phyloP scores from a whole-genome alignment of 352 stramenopile species.

The Thalassiosira hispida region DNA sequence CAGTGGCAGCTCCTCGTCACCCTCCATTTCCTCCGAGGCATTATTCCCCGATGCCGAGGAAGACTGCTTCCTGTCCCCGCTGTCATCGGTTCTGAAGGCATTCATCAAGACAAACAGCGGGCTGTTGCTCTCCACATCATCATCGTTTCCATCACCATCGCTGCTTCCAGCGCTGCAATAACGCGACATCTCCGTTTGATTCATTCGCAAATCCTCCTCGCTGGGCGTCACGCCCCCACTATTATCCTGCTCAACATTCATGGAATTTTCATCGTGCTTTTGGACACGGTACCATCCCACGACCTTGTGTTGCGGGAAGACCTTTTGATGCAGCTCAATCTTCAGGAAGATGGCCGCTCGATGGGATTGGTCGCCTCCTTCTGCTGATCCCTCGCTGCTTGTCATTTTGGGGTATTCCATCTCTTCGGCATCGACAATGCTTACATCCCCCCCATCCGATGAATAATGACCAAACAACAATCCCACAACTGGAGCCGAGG shows the following conservation, averaged over 20 bases:
- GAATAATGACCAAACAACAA: conserved; percentile 91
- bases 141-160: conserved; percentile 1
- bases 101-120: conserved; percentile 65
- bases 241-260: conserved; percentile 8
- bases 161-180: conserved; percentile 23
- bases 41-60: background rate
- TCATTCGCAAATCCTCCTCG: conserved; percentile 45
- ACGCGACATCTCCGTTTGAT: conserved; percentile 41
- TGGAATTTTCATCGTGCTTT: conserved; percentile 17
- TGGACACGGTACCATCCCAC: conserved; percentile 80
- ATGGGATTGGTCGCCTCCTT: conserved; percentile 19
- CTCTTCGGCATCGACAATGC: conserved; percentile 74
- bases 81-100: conserved; percentile 30
- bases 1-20: conserved; percentile 41
- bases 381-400: conserved; percentile 17
- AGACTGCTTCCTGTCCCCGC: background rate
- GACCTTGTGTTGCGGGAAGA: conserved; percentile 76
- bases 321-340: conserved; percentile 77
- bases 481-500: conserved; percentile 83
- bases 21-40: conserved; percentile 16
- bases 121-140: conserved; percentile 24
- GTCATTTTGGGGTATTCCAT: conserved; percentile 54
- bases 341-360: conserved; percentile 41
- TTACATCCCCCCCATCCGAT: conserved; percentile 47
- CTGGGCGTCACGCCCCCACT: conserved; percentile 22